Evolutionary conservation across 306 rosid species (phyloP), one percentile per base, ranked within the genome.

Genomic region (Calophaca sinica): DNA sequence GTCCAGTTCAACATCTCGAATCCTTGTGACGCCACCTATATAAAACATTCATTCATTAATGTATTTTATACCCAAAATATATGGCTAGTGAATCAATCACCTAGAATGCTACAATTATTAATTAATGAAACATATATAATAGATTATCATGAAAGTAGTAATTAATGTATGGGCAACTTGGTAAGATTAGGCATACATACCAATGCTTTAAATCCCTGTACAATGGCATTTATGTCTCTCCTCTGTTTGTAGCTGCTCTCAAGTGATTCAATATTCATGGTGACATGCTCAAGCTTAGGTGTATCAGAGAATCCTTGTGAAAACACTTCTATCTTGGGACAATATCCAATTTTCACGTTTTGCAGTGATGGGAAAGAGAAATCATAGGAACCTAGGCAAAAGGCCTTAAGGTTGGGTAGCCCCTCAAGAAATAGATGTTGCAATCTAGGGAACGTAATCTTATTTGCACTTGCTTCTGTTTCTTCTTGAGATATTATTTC

Each of bases 401-500:
- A 51, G n/a, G 66, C 65, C 41, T 38, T 51, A 4, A 62, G 54
- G 1, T 7, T 38, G 2, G 72, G 52, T 36, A 74, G 62, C 6
- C 2, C 2, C 0, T 0, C 0, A 62, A 74, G 63, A 49, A 0
- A 0, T 11, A 74, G 41, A 4, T 6, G 1, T 48, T 36, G 28
- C 42, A 74, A 63, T 2, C 6, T 2, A 0, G 4, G 31, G 6
- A 50, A 28, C 11, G 5, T 9, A 20, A 50, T 51, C 32, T 62
- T 11, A 2, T 62, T 10, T 36, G 1, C 26, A 36, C 13, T 35
- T 51, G 29, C 7, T 50, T 46, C 12, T 5, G 1, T 53, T 6
- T 70, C 44, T 53, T 58, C 68, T 12, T 7, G 14, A 14, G 44
- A 31, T n/a, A 58, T 7, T 59, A 60, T 73, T 60, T 46, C 69